These are phyloP conservation scores for Xylariaceae sp. DNA, from an alignment of 2,329 filamentous ascomycete genomes.

Conservation along the genomic window DNA sequence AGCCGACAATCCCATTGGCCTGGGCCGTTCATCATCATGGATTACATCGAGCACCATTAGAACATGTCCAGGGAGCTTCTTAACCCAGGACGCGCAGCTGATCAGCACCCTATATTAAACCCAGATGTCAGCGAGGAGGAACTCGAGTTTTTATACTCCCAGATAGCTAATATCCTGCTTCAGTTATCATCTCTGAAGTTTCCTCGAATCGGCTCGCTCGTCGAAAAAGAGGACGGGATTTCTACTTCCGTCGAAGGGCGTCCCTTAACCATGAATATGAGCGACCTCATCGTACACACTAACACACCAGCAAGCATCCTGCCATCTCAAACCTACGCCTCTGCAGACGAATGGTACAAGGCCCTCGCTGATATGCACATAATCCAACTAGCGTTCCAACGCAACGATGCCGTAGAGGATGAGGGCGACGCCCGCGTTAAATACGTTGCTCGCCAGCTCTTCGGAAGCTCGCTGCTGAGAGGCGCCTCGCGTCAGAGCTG, in stretches of 20 bases:
- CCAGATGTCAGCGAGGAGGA: slow-evolving; percentile 42
- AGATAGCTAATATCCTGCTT: slow-evolving; percentile 49
- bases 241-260: slow-evolving; percentile 41
- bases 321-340: slow-evolving; percentile 34
- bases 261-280: slow-evolving; percentile 52
- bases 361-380: slow-evolving; percentile 50
- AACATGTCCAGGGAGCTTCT: slow-evolving; percentile 36
- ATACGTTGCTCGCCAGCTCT: slow-evolving; percentile 50
- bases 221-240: slow-evolving; percentile 31
- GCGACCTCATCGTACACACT: slow-evolving; percentile 40
- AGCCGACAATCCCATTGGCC: slow-evolving; percentile 40
- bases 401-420: slow-evolving; percentile 45
- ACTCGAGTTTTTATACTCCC: slow-evolving; percentile 44
- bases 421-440: slow-evolving; percentile 50
- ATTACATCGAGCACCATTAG: slow-evolving; percentile 41
- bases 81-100: no score
- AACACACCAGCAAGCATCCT: slow-evolving; percentile 24
- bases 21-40: slow-evolving; percentile 48
- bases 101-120: no score
- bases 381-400: slow-evolving; percentile 47
- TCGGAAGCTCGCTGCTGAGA: slow-evolving; percentile 41
- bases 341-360: slow-evolving; percentile 46
- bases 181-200: slow-evolving; percentile 45
- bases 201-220: slow-evolving; percentile 47
- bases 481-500: background rate